These are phyloP conservation scores for Trichoderma polysporum DNA, from an alignment of 2,329 filamentous ascomycete genomes.

Conservation along the genomic window DNA sequence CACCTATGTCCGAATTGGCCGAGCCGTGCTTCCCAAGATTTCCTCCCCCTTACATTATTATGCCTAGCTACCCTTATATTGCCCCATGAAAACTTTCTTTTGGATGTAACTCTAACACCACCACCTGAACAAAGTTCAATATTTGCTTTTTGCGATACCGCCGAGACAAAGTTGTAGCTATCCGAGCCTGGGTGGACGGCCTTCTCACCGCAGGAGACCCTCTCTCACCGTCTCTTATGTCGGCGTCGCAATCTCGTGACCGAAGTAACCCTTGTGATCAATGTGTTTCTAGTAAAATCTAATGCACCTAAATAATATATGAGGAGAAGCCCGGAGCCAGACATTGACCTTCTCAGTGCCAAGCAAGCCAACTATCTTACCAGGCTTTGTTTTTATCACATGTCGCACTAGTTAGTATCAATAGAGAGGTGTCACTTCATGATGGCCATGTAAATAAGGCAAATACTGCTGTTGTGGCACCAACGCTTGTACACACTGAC, in stretches of 20 bases:
- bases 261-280: slow-evolving; percentile 58
- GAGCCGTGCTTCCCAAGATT: background rate
- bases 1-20: background rate
- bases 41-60: background rate
- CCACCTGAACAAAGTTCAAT: background rate
- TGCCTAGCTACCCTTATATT: background rate
- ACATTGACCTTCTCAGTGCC: background rate
- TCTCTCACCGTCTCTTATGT: slow-evolving; percentile 56
- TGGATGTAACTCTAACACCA: background rate
- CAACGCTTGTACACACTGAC: background rate
- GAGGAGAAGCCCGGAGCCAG: background rate
- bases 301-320: background rate
- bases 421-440: background rate
- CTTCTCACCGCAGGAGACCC: slow-evolving; percentile 31
- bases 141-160: background rate
- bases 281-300: slow-evolving; percentile 54
- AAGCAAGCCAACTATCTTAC: background rate
- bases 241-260: slow-evolving; percentile 59
- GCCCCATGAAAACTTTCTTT: background rate
- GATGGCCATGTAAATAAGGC: background rate
- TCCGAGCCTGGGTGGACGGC: background rate
- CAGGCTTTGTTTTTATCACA: background rate
- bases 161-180: background rate
- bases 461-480: background rate
- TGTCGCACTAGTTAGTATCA: background rate